Base-by-base conservation (phyloP, 2,329 filamentous ascomycete species). In the Hymenoscyphus fructigenus region DNA sequence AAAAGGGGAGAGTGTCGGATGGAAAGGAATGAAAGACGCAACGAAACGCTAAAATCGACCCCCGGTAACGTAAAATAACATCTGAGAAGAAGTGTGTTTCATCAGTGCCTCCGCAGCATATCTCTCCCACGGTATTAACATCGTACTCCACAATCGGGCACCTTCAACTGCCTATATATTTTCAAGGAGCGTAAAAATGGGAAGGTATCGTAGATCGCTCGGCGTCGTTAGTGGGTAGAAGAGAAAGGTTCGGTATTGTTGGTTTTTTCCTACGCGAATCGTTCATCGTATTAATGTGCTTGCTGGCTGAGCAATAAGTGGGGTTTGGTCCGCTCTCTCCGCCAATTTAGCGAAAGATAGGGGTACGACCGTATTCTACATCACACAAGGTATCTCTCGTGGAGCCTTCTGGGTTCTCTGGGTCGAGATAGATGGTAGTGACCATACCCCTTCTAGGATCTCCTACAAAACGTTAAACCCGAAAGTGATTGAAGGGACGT, bases 391-490 rank as follows among this genome's bases (percentile, higher is more conserved):
- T 53, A 12, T 65, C 36, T 1, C 3, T 1, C 2, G 70, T 75
- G 3, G 72, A 74, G 1, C 68, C 64, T 3, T 57, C 9, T 20
- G 64, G 59, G 55, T 75, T 74, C 6, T 68, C 63, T 3, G 72
- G 72, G 47, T 74, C 73, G 1, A 67, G 57, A 41, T 70, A 75
- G n/a, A 74, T 59, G 5, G 55, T 68, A 3, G 68, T 67, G 10
- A 74, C 67, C 17, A 74, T 38, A 4, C 73, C 73, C 57, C 72
- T 65, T 47, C 57, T 23, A 0, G 55, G 57, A 10, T 14, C 29
- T 2, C 69, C 69, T 73, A 44, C 10, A 1, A 5, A 12, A 23
- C 14, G n/a, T 57, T 32, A 61, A 47, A 14, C 15, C 36, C 5
- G 10, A 15, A 28, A n/a, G 5, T 17, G 6, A 38, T n/a, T 1